A percentile compares a stretch with the other conserved stretches of the same genome.
These are phyloP conservation scores for Carex pumila DNA, from an alignment of 176 grass and related monocot genomes.

Conservation along the genomic window DNA sequence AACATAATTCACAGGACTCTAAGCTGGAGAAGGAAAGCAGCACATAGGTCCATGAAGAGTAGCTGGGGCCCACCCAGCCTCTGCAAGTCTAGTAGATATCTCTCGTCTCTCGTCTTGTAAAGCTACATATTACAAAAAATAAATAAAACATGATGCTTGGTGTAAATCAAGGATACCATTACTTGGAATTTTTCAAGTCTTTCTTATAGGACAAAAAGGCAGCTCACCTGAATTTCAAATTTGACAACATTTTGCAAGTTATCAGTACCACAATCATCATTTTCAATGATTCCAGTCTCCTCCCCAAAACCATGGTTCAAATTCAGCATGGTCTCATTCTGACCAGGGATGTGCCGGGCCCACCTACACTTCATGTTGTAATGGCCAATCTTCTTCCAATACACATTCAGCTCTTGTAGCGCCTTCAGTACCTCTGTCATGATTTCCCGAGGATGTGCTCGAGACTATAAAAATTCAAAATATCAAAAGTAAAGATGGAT, in stretches of 20 bases:
- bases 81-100: slow-evolving; percentile 79
- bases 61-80: slow-evolving; percentile 56
- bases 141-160: neutral
- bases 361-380: slow-evolving; percentile 95
- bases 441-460: slow-evolving; percentile 71
- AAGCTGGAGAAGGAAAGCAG: slow-evolving; percentile 70
- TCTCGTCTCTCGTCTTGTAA: slow-evolving; percentile 88
- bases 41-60: slow-evolving; percentile 74
- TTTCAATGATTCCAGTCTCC: slow-evolving; percentile 57
- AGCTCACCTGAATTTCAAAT: slow-evolving; percentile 81
- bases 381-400: slow-evolving; percentile 85
- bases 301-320: slow-evolving; percentile 39
- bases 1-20: slow-evolving; percentile 46
- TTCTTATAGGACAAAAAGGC: neutral
- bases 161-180: neutral
- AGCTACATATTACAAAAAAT: slow-evolving; percentile 36
- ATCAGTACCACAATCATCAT: slow-evolving; percentile 20
- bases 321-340: slow-evolving; percentile 47
- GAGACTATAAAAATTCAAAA: slow-evolving; percentile 37
- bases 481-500: neutral
- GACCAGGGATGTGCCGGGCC: slow-evolving; percentile 37
- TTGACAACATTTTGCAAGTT: slow-evolving; percentile 46
- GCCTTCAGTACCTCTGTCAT: slow-evolving; percentile 77
- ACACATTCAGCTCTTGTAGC: slow-evolving; percentile 68
- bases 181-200: neutral